These are phyloP conservation scores for Bretschneidera sinensis DNA, from an alignment of 345 rosid genomes.

Conservation along the genomic window DNA sequence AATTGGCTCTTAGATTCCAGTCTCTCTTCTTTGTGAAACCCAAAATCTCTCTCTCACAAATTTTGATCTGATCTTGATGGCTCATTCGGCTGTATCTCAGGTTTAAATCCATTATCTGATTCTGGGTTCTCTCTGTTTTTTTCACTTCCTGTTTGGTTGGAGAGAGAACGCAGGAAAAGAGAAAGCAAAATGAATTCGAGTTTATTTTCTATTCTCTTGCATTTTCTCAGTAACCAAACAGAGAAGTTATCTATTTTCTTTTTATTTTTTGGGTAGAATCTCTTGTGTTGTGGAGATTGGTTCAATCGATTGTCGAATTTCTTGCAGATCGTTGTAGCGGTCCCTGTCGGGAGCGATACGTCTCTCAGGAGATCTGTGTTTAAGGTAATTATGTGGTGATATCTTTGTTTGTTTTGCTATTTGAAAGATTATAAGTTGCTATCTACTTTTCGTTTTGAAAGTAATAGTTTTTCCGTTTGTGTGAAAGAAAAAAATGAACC, in stretches of 20 bases:
- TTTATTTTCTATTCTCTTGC: neutral
- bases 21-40: neutral
- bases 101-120: neutral
- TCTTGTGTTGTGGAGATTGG: neutral
- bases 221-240: neutral
- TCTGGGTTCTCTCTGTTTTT: neutral
- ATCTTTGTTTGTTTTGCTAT: neutral
- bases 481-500: no score
- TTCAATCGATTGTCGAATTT: neutral
- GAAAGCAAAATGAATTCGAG: neutral
- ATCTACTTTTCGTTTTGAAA: neutral
- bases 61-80: neutral
- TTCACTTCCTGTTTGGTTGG: neutral
- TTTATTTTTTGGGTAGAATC: neutral
- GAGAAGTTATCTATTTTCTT: neutral
- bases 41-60: neutral
- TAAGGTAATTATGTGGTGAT: conserved; percentile 30
- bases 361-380: conserved; percentile 33
- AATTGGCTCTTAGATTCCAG: neutral
- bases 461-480: neutral
- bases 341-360: conserved; percentile 36
- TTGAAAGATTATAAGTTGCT: neutral
- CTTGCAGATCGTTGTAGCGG: conserved; percentile 41
- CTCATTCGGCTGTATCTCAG: neutral
- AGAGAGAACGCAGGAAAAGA: conserved; percentile 6